These are phyloP conservation scores for Fusarium sp. DNA, from an alignment of 2,329 filamentous ascomycete genomes.

Conservation along the genomic window DNA sequence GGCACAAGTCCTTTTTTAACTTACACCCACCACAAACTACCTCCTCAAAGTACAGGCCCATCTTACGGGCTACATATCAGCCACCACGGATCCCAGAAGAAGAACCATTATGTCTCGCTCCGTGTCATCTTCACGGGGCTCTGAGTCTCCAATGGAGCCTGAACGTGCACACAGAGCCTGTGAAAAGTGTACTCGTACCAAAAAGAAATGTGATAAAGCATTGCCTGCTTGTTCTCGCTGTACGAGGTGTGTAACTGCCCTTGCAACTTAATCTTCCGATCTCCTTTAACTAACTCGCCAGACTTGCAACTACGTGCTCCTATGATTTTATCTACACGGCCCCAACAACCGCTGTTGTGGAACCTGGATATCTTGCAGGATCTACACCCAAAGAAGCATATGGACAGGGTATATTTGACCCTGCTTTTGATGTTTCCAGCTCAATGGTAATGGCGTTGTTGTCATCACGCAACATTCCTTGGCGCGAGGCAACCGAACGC, in stretches of 20 bases:
- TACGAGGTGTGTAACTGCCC: slow-evolving; percentile 42
- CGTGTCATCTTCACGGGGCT: slow-evolving; percentile 42
- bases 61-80: slow-evolving; percentile 22
- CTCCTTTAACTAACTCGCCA: slow-evolving; percentile 4
- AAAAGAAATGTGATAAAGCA: slow-evolving; percentile 53
- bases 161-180: slow-evolving; percentile 50
- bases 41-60: slow-evolving; percentile 3
- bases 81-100: slow-evolving; percentile 33
- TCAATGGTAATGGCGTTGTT: slow-evolving; percentile 53
- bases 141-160: slow-evolving; percentile 45
- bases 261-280: not conserved
- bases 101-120: slow-evolving; percentile 40
- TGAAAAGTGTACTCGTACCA: slow-evolving; percentile 51
- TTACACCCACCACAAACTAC: slow-evolving; percentile 10
- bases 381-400: slow-evolving; percentile 37
- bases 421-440: slow-evolving; percentile 48
- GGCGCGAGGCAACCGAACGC: slow-evolving; percentile 49
- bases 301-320: slow-evolving; percentile 46
- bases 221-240: slow-evolving; percentile 49
- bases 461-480: slow-evolving; percentile 47
- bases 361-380: slow-evolving; percentile 42
- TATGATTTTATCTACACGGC: slow-evolving; percentile 52
- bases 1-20: slow-evolving; percentile 3
- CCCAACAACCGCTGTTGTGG: slow-evolving; percentile 47
- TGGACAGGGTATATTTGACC: slow-evolving; percentile 44